A percentile compares a stretch with the other conserved stretches of the same genome.
These are phyloP conservation scores for Inonotus obliquus DNA, from an alignment of 1,284 basidiomycete genomes.

Conservation along the genomic window DNA sequence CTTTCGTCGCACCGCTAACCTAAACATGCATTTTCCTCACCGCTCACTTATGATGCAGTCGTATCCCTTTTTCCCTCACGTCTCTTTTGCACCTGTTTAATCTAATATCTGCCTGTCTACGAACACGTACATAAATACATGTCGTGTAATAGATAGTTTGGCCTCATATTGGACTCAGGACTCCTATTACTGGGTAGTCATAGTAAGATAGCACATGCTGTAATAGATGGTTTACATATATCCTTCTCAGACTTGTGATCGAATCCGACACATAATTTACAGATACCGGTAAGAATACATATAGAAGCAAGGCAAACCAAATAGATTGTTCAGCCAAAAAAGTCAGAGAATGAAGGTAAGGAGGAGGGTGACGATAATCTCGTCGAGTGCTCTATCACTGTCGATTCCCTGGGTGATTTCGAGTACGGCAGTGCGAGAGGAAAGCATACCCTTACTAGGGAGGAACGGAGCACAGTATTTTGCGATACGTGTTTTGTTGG, in stretches of 20 bases:
- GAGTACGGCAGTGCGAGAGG: neutral
- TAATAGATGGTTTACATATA: neutral
- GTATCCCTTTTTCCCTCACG: neutral
- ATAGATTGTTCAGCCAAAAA: neutral
- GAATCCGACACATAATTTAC: neutral
- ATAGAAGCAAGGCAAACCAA: too few species aligned
- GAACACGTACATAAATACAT: neutral
- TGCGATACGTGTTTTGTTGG: neutral
- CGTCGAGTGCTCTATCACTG: slow-evolving; percentile 5
- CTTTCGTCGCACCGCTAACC: neutral
- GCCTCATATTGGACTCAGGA: neutral
- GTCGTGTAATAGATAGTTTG: slow-evolving; percentile 1
- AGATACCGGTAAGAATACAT: neutral
- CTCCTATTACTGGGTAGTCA: neutral
- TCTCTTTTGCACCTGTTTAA: neutral
- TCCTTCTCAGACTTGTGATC: neutral
- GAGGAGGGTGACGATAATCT: slow-evolving; percentile 10
- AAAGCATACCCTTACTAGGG: neutral
- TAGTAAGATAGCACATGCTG: neutral
- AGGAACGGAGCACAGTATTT: slow-evolving; percentile 7
- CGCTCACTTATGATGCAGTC: neutral
- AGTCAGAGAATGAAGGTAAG: slow-evolving; percentile 5
- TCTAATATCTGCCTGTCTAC: neutral
- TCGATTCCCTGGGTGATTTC: slow-evolving; percentile 5
- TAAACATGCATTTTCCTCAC: neutral